A percentile compares a stretch with the other conserved stretches of the same genome.
phyloP scores from a whole-genome alignment of 2,329 filamentous ascomycete genomes.

The Colletotrichum gigasporum region DNA sequence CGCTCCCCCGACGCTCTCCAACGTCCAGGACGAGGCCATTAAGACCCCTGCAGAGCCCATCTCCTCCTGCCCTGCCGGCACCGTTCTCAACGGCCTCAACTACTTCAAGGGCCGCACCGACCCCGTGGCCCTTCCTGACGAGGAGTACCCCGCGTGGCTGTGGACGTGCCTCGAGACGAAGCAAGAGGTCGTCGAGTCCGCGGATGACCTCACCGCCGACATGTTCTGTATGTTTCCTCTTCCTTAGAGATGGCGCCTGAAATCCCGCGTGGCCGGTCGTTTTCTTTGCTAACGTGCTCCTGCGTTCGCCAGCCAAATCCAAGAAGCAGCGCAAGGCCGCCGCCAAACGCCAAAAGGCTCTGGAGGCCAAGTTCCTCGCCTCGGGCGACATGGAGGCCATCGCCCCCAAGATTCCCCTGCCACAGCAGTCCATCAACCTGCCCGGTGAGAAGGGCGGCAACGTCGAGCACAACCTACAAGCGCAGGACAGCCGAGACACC shows the following conservation, averaged over 20 bases:
- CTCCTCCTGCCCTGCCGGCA: conserved; percentile 73
- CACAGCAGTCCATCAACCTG: conserved; percentile 82
- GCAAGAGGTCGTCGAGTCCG: conserved; percentile 60
- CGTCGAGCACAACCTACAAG: conserved; percentile 55
- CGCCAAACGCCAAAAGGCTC: conserved; percentile 67
- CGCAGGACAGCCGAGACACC: conserved; percentile 64
- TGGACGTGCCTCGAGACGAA: conserved; percentile 76
- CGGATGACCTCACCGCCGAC: conserved; percentile 70
- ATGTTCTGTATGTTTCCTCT: conserved; percentile 75
- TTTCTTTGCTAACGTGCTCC: conserved; percentile 8
- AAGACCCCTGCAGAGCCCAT: conserved; percentile 40
- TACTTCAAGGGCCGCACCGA: conserved; percentile 79
- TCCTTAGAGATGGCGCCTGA: not conserved
- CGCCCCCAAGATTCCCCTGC: conserved; percentile 75
- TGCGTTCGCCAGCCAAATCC: conserved; percentile 72
- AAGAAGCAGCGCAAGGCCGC: conserved; percentile 82
- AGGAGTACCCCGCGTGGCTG: conserved; percentile 83
- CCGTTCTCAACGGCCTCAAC: conserved; percentile 77
- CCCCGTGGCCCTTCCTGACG: conserved; percentile 77
- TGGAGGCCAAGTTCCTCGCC: conserved; percentile 69
- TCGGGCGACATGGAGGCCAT: conserved; percentile 73
- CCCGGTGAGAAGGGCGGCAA: conserved; percentile 58
- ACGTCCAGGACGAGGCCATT: conserved; percentile 39
- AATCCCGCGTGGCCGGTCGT: not conserved
- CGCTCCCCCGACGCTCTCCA: conserved; percentile 41